Evolutionary conservation across 1,284 basidiomycete species (phyloP), one percentile per base, ranked within the genome.

Genomic region (Apiotrichum mycotoxinovorans): DNA sequence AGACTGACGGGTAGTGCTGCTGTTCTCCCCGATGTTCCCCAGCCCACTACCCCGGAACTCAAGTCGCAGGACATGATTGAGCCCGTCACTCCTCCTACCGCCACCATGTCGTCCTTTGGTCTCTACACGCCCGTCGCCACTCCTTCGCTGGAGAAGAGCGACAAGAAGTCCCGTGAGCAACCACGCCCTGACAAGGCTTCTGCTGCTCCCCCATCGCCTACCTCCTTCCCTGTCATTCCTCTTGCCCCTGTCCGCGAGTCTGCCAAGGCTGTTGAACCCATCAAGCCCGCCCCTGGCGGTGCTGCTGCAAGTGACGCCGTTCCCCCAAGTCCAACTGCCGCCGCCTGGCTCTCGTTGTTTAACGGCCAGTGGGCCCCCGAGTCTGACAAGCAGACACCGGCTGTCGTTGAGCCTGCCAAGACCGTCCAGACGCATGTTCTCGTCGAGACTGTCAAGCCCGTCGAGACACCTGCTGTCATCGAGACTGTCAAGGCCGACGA

Each of bases 51-150:
- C 26, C 44, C 44, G 17, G 27, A 45, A 18, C 26, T n/a, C 27
- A n/a, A 45, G 44, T 45, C 44, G 10, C 27, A 20, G 18, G 38
- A 40, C 38, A 9, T 35, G 20, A 3, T 8, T 1, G 43, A 45
- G 43, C 43, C 43, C 18, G 43, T 45, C 27, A 45, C 43, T 2
- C 43, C 43, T 10, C 43, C 43, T 2, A 45, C 43, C 3, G 43
- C 45, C 33, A 22, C 30, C 30, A 34, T 47, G 45, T 47, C 45
- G 5, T 34, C 30, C 8, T 47, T 47, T 23, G 45, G 45, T 23
- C 45, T 47, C 30, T 47, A 47, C 45, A 47, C 45, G 8, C 45
- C 45, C 45, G 45, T 27, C 20, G 45, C n/a, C 25, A 47, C 45
- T 35, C 45, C 45, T 4, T 20, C 30, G 20, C 45, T 33, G 30